Percentiles rank a stretch among this genome's conserved stretches.
Evolutionary conservation across 2,329 filamentous ascomycete species (phyloP).

Genomic region (Talaromyces rugulosus): DNA sequence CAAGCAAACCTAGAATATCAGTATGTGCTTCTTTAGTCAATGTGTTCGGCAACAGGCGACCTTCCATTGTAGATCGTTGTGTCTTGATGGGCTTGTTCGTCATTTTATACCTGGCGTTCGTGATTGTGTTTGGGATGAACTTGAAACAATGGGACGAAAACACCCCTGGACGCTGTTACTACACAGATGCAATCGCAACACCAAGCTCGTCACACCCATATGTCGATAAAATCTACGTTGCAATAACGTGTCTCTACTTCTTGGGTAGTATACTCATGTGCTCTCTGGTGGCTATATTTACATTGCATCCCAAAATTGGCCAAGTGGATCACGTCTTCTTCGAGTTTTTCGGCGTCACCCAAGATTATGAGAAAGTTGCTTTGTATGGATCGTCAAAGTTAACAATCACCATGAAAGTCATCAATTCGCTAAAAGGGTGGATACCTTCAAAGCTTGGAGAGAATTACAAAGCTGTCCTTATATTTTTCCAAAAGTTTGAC

Average conservation of each 20-base stretch:
- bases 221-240: neutral
- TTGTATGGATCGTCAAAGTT: too few species aligned
- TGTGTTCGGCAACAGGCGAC: neutral
- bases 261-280: neutral
- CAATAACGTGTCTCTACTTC: slow-evolving; percentile 1
- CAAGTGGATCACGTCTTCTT: too few species aligned
- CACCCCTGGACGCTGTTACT: neutral
- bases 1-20: neutral
- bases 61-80: neutral
- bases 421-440: too few species aligned
- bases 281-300: too few species aligned
- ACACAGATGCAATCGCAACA: neutral
- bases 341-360: too few species aligned
- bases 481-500: neutral
- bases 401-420: too few species aligned
- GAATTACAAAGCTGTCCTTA: neutral
- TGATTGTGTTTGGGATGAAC: slow-evolving; percentile 1
- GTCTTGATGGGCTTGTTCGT: neutral
- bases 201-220: neutral
- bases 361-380: too few species aligned
- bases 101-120: neutral
- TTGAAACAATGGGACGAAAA: neutral
- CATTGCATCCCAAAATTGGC: too few species aligned
- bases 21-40: neutral
- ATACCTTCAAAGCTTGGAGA: too few species aligned